Evolutionary conservation across 2,329 filamentous ascomycete species (phyloP).

Genomic region (Penicillium sp.): DNA sequence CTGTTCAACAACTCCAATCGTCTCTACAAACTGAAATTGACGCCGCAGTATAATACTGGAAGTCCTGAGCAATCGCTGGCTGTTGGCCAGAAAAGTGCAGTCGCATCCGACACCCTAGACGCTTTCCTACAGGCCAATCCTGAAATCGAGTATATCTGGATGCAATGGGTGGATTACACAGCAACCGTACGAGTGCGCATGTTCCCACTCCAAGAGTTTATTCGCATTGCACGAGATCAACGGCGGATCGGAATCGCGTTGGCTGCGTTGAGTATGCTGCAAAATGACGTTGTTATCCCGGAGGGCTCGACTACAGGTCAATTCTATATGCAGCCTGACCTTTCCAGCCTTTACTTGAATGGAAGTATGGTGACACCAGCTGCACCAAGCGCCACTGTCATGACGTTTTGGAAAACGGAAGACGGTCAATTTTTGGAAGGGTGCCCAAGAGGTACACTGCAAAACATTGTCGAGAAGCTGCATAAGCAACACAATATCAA

Average conservation of each 20-base stretch:
- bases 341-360: slow-evolving; percentile 61
- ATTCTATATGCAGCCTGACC: slow-evolving; percentile 66
- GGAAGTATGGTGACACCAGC: slow-evolving; percentile 48
- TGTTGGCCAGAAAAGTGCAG: neutral
- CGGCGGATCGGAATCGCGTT: slow-evolving; percentile 62
- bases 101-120: slow-evolving; percentile 33
- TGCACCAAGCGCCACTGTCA: slow-evolving; percentile 62
- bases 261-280: slow-evolving; percentile 65
- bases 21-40: slow-evolving; percentile 64
- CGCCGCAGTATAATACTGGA: slow-evolving; percentile 21
- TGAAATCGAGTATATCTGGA: slow-evolving; percentile 64
- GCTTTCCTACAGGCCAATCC: slow-evolving; percentile 53
- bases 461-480: slow-evolving; percentile 55
- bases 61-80: neutral
- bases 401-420: slow-evolving; percentile 64
- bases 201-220: slow-evolving; percentile 62
- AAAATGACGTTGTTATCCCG: slow-evolving; percentile 60
- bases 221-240: slow-evolving; percentile 47
- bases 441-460: slow-evolving; percentile 68
- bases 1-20: slow-evolving; percentile 75
- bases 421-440: slow-evolving; percentile 53
- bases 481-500: slow-evolving; percentile 53
- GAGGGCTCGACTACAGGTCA: slow-evolving; percentile 62
- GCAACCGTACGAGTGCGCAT: slow-evolving; percentile 66
- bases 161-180: slow-evolving; percentile 81